phyloP scores from a whole-genome alignment of 2,329 filamentous ascomycete species.

The Claviceps monticola region DNA sequence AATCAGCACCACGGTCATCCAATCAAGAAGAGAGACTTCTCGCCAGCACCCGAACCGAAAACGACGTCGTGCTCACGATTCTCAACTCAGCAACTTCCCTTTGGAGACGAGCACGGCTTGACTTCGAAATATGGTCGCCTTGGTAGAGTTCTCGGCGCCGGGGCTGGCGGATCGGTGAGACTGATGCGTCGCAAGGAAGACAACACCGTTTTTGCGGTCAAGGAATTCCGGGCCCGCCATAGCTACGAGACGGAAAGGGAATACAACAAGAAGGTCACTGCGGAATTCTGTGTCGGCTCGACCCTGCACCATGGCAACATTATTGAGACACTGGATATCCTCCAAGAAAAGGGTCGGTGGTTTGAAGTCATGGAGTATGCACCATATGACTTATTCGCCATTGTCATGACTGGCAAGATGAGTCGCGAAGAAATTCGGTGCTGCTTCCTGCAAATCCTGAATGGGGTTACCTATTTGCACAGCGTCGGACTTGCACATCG shows the following conservation, averaged over 20 bases:
- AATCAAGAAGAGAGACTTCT: conserved; percentile 55
- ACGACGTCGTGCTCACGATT: conserved; percentile 33
- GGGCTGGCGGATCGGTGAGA: conserved; percentile 85
- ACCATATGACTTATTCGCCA: conserved; percentile 89
- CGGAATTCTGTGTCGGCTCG: conserved; percentile 95
- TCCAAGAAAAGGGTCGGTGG: conserved; percentile 88
- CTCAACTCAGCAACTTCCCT: conserved; percentile 55
- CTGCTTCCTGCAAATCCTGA: conserved; percentile 86
- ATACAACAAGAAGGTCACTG: conserved; percentile 95
- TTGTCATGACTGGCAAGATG: conserved; percentile 99
- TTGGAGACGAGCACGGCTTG: conserved; percentile 85
- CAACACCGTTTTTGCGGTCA: conserved; percentile 88
- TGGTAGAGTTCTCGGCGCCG: conserved; percentile 83
- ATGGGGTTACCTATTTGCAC: conserved; percentile 87
- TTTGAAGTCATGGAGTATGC: conserved; percentile 99
- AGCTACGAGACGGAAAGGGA: conserved; percentile 89
- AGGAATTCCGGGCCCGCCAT: conserved; percentile 87
- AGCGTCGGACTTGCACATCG: conserved; percentile 89
- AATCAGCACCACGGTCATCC: conserved; percentile 50
- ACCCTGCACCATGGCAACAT: conserved; percentile 96
- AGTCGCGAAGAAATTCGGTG: conserved; percentile 79
- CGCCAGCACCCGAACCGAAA: conserved; percentile 42
- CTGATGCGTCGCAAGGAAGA: conserved; percentile 90
- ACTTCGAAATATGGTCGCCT: conserved; percentile 91
- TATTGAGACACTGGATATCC: conserved; percentile 93